phyloP scores from a whole-genome alignment of 768 basidiomycete genomes.

The Kwoniella sp. region DNA sequence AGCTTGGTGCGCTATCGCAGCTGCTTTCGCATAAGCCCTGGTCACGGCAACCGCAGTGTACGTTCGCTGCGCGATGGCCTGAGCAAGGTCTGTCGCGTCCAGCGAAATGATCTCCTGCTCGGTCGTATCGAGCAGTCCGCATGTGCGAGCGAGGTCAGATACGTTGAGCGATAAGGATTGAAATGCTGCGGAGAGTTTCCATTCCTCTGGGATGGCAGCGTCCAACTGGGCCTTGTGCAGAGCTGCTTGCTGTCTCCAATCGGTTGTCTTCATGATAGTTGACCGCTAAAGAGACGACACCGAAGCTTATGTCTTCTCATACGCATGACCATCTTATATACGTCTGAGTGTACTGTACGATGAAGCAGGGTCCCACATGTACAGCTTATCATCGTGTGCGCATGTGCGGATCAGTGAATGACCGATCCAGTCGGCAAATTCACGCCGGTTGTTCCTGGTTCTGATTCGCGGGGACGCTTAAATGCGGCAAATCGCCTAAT shows the following conservation, averaged over 20 bases:
- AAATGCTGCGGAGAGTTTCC: background rate
- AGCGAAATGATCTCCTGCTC: slow-evolving; percentile 28
- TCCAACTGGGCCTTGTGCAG: background rate
- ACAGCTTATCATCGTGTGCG: too few relatives aligned
- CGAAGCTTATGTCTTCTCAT: too few relatives aligned
- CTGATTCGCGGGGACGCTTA: too few relatives aligned
- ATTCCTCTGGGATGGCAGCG: background rate
- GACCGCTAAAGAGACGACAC: background rate
- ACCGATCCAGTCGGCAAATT: too few relatives aligned
- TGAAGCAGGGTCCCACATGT: too few relatives aligned
- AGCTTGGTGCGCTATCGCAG: slow-evolving; percentile 37
- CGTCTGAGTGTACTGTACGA: too few relatives aligned
- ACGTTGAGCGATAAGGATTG: background rate
- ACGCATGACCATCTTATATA: too few relatives aligned
- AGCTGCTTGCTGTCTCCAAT: background rate
- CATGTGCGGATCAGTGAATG: too few relatives aligned
- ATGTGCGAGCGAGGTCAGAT: background rate
- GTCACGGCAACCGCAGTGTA: slow-evolving; percentile 34
- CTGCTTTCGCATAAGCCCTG: slow-evolving; percentile 34
- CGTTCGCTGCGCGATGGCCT: slow-evolving; percentile 19
- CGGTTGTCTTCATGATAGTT: background rate
- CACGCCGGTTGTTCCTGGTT: too few relatives aligned
- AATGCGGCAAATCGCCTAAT: too few relatives aligned
- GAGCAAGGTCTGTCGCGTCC: slow-evolving; percentile 26
- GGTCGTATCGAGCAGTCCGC: background rate